phyloP scores from a whole-genome alignment of 2,329 filamentous ascomycete genomes.

The Fusarium keratoplasticum region DNA sequence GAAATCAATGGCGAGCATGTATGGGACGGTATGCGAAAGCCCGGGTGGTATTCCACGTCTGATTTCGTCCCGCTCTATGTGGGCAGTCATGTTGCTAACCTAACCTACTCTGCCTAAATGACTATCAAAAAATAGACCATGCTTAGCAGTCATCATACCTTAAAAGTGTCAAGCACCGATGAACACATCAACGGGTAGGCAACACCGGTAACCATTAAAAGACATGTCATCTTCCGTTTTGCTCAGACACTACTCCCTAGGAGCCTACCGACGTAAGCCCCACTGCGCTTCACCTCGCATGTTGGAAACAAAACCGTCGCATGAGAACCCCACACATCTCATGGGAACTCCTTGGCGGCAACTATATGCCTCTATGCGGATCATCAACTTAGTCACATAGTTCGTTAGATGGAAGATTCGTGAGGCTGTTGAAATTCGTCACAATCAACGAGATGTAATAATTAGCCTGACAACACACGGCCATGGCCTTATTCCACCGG shows the following conservation, averaged over 20 bases:
- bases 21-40: neutral
- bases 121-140: no score
- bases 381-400: neutral
- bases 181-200: rapidly evolving
- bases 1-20: neutral
- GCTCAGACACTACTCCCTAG: neutral
- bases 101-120: neutral
- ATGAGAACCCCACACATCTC: neutral
- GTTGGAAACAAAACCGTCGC: neutral
- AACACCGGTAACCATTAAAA: neutral
- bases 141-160: no score
- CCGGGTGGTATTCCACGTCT: neutral
- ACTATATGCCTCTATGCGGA: neutral
- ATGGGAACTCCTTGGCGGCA: neutral
- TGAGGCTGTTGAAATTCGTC: neutral
- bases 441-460: neutral
- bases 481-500: neutral
- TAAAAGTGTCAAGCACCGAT: no score
- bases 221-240: neutral
- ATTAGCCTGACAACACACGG: neutral
- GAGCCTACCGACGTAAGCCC: rapidly evolving
- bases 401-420: neutral
- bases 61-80: neutral
- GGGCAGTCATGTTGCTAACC: neutral
- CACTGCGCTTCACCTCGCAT: no score